phyloP scores from a whole-genome alignment of 2,329 filamentous ascomycete species.

The Aspergillus quadrilineatus region DNA sequence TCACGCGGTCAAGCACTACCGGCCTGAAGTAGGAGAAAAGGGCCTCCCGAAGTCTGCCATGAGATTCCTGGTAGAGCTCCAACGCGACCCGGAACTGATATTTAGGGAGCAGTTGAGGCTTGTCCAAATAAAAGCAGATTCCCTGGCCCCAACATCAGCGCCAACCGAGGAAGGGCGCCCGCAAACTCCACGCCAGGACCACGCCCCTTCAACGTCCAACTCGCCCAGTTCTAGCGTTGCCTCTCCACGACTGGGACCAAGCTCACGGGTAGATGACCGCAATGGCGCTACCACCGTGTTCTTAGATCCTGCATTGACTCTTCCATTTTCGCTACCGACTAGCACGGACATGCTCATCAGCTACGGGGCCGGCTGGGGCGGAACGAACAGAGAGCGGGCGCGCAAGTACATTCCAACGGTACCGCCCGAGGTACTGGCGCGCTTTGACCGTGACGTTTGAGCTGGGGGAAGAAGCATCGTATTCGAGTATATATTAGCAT shows the following conservation, averaged over 20 bases:
- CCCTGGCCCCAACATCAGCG: conserved; percentile 17
- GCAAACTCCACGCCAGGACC: conserved; percentile 28
- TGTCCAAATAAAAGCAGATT: conserved; percentile 28
- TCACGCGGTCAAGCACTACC: conserved; percentile 88
- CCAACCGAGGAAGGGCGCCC: conserved; percentile 27
- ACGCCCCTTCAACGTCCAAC: conserved; percentile 12
- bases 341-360: conserved; percentile 96
- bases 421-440: conserved; percentile 86
- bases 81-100: conserved; percentile 68
- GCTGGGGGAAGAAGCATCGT: conserved; percentile 1
- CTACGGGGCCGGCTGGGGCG: conserved; percentile 92
- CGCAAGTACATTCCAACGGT: conserved; percentile 95
- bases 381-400: conserved; percentile 85
- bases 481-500: conserved; percentile 1
- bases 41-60: conserved; percentile 81
- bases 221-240: conserved; percentile 24
- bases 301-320: conserved; percentile 83
- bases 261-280: conserved; percentile 26
- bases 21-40: conserved; percentile 93
- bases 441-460: conserved; percentile 63
- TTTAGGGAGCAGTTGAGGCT: conserved; percentile 36
- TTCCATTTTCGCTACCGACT: conserved; percentile 92
- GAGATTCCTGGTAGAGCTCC: conserved; percentile 78
- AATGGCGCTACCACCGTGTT: conserved; percentile 53
- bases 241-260: conserved; percentile 25